These are phyloP conservation scores for Cyanodermella asteris DNA, from an alignment of 2,329 filamentous ascomycete species.

Conservation along the genomic window DNA sequence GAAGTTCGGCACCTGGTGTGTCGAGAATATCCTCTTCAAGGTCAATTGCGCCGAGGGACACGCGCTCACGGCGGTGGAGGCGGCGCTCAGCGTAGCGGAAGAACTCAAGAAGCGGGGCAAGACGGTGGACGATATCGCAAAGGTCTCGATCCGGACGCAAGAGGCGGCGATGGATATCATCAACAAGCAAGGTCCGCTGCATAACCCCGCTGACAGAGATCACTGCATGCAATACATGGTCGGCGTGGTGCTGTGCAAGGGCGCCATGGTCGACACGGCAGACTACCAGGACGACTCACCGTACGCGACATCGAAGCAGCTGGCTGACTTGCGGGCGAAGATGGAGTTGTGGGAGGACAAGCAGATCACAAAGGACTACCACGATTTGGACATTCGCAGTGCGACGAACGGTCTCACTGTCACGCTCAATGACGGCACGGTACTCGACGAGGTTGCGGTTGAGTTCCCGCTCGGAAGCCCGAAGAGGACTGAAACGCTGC, in stretches of 20 bases:
- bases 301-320: slow-evolving; percentile 8
- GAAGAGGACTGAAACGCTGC: slow-evolving; percentile 7
- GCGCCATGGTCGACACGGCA: slow-evolving; percentile 7
- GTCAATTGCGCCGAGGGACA: slow-evolving; percentile 14
- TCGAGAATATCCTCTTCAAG: slow-evolving; percentile 13
- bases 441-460: slow-evolving; percentile 13
- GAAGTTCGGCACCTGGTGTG: slow-evolving; percentile 8
- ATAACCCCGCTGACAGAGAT: slow-evolving; percentile 4
- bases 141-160: slow-evolving; percentile 12
- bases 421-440: slow-evolving; percentile 9
- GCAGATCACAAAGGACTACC: slow-evolving; percentile 13
- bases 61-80: slow-evolving; percentile 15
- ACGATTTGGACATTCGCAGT: slow-evolving; percentile 11
- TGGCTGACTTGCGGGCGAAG: slow-evolving; percentile 11
- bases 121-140: slow-evolving; percentile 8
- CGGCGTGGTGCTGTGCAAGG: slow-evolving; percentile 15
- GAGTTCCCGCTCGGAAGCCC: slow-evolving; percentile 17
- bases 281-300: slow-evolving; percentile 13
- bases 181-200: slow-evolving; percentile 11
- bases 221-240: slow-evolving; percentile 14
- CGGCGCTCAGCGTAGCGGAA: slow-evolving; percentile 9
- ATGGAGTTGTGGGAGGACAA: slow-evolving; percentile 11
- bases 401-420: slow-evolving; percentile 12
- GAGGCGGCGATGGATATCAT: slow-evolving; percentile 14
- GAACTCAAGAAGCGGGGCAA: slow-evolving; percentile 6